Conservation (phyloP, 345 rosid genomes). For the Dipteronia dyeriana region DNA sequence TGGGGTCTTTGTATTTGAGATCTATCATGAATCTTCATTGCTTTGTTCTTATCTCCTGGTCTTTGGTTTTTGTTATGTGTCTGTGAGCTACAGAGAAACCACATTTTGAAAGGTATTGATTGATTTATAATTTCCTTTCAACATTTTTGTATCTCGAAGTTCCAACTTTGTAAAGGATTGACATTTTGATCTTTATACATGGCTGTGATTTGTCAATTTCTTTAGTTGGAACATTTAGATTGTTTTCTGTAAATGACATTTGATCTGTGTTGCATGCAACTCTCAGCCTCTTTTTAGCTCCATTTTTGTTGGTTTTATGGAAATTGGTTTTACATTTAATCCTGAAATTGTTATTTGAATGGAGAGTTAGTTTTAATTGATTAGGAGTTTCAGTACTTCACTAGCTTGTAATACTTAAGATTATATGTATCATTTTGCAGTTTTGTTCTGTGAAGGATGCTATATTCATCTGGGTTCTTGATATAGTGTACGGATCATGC, state of each 20-base stretch:
- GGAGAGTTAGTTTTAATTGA: background rate
- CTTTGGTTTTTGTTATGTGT: conserved; percentile 24
- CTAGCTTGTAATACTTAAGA: conserved; percentile 3
- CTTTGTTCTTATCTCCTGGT: conserved; percentile 28
- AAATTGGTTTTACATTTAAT: background rate
- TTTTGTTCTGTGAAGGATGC: conserved; percentile 8
- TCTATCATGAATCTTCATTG: conserved; percentile 38
- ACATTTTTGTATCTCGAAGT: background rate
- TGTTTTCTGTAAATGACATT: conserved; percentile 5
- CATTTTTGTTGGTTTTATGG: background rate
- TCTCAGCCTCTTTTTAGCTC: conserved; percentile 5
- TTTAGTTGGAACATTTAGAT: background rate
- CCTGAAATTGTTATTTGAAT: conserved; percentile 5
- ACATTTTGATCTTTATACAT: conserved; percentile 22
- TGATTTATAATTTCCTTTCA: conserved; percentile 7
- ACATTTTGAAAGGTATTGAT: conserved; percentile 25
- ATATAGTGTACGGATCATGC: conserved; percentile 11
- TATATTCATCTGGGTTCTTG: conserved; percentile 9
- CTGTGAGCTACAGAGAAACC: background rate
- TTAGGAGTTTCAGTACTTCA: background rate
- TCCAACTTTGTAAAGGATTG: conserved; percentile 20
- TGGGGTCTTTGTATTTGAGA: conserved; percentile 39
- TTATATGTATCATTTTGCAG: background rate
- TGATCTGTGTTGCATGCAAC: conserved; percentile 29
- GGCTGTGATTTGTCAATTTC: conserved; percentile 13